phyloP scores from a whole-genome alignment of 1,139 yeast genomes.

The Kodamaea suecica region DNA sequence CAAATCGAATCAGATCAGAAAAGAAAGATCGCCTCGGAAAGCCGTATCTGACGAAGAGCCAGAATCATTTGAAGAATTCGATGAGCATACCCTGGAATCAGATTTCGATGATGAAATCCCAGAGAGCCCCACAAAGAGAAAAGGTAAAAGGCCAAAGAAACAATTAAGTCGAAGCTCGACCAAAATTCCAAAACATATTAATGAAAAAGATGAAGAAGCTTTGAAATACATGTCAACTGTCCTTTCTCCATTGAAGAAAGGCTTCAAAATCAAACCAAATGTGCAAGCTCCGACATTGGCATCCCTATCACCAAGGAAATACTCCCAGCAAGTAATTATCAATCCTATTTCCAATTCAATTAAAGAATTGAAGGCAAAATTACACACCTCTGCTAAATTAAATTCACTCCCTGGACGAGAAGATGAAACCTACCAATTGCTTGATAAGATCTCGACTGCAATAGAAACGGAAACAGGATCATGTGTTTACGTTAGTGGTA shows the following conservation, averaged over 20 bases:
- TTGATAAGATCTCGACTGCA: conserved; percentile 70
- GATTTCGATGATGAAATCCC: conserved; percentile 2
- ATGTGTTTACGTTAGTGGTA: conserved; percentile 88
- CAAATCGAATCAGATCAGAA: no score
- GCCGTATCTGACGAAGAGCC: no score
- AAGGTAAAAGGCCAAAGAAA: conserved; percentile 9
- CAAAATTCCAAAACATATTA: no score
- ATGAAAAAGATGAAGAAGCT: not conserved
- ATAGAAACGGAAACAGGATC: conserved; percentile 73
- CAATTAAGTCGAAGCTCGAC: no score
- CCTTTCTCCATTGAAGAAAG: conserved; percentile 29
- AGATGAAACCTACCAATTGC: conserved; percentile 73
- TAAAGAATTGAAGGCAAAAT: conserved; percentile 51
- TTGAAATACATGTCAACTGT: conserved; percentile 18
- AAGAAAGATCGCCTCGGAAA: no score
- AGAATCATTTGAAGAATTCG: no score
- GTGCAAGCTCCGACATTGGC: conserved; percentile 23
- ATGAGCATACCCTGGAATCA: no score
- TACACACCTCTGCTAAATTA: conserved; percentile 65
- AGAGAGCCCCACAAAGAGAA: conserved; percentile 6
- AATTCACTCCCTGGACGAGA: conserved; percentile 84
- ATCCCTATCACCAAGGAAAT: conserved; percentile 24
- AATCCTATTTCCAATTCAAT: conserved; percentile 42
- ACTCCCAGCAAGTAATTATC: conserved; percentile 6
- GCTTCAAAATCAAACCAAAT: conserved; percentile 28